phyloP scores from a whole-genome alignment of 176 grass and related monocot genomes.

The Thinopyrum elongatum region DNA sequence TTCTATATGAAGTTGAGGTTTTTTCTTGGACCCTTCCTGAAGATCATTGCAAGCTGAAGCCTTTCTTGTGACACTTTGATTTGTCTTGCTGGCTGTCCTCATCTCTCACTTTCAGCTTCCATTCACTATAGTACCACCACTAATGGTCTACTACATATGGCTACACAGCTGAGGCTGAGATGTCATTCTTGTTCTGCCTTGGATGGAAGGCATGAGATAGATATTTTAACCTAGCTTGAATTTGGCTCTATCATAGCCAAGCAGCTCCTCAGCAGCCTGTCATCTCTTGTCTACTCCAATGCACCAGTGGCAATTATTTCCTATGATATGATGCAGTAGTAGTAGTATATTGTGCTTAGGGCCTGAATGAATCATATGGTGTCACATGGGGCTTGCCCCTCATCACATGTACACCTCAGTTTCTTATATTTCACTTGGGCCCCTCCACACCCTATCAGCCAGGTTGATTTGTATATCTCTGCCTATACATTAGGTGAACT shows the following conservation, averaged over 20 bases:
- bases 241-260: slow-evolving; percentile 11
- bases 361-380: slow-evolving; percentile 43
- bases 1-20: background rate
- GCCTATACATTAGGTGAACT: background rate
- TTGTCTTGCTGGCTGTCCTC: slow-evolving; percentile 5
- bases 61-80: background rate
- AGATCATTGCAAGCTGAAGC: background rate
- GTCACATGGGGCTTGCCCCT: slow-evolving; percentile 44
- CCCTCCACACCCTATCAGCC: slow-evolving; percentile 19
- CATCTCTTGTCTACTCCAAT: background rate
- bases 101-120: background rate
- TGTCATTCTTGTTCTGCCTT: slow-evolving; percentile 13
- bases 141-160: background rate
- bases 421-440: slow-evolving; percentile 39
- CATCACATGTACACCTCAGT: slow-evolving; percentile 36
- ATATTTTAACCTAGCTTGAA: background rate
- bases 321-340: background rate
- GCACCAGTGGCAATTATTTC: slow-evolving; percentile 8
- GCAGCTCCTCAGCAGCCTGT: background rate
- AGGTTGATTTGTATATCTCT: background rate
- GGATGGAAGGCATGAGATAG: background rate
- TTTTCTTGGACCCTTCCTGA: slow-evolving; percentile 9
- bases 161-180: background rate
- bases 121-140: background rate
- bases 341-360: slow-evolving; percentile 13